A percentile compares a stretch with the other conserved stretches of the same genome.
These are phyloP conservation scores for Venustampulla echinocandica DNA, from an alignment of 495 filamentous ascomycete species.

Conservation along the genomic window DNA sequence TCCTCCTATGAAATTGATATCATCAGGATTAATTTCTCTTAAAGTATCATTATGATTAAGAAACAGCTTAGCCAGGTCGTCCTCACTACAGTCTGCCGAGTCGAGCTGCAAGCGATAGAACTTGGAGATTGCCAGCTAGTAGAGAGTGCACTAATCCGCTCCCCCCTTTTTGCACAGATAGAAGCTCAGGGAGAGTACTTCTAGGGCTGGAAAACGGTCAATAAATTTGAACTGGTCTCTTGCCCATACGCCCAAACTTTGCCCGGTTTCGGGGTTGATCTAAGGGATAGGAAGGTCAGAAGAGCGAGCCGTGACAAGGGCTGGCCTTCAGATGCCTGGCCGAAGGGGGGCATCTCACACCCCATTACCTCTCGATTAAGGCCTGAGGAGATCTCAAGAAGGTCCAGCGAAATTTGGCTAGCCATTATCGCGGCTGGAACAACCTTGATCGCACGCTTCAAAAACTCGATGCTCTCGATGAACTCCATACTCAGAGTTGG, in stretches of 20 bases:
- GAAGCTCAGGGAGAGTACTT: not conserved
- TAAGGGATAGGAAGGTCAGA: slow-evolving; percentile 1
- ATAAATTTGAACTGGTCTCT: not conserved
- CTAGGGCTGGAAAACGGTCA: not conserved
- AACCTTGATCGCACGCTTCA: not conserved
- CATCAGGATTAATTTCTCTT: not conserved
- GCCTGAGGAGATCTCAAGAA: slow-evolving; percentile 4
- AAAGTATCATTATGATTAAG: slow-evolving; percentile 6
- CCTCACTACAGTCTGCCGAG: slow-evolving; percentile 1
- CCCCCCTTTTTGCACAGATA: not conserved
- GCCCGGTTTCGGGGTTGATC: not conserved
- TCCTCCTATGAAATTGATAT: slow-evolving; percentile 1
- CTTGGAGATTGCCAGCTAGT: not conserved
- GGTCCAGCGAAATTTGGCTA: slow-evolving; percentile 3
- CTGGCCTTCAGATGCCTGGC: not conserved
- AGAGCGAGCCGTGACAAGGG: slow-evolving; percentile 1
- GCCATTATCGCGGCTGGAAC: slow-evolving; percentile 5
- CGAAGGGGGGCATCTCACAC: not conserved
- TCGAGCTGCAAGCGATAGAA: not conserved
- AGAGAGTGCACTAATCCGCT: not conserved
- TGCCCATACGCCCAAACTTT: not conserved
- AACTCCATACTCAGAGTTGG: slow-evolving; percentile 1
- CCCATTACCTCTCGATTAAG: not conserved
- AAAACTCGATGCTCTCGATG: not conserved
- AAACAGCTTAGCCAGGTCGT: slow-evolving; percentile 7